A percentile compares a stretch with the other conserved stretches of the same genome.
These are phyloP conservation scores for Cucumis cinereus DNA, from an alignment of 306 rosid species.

Conservation along the genomic window DNA sequence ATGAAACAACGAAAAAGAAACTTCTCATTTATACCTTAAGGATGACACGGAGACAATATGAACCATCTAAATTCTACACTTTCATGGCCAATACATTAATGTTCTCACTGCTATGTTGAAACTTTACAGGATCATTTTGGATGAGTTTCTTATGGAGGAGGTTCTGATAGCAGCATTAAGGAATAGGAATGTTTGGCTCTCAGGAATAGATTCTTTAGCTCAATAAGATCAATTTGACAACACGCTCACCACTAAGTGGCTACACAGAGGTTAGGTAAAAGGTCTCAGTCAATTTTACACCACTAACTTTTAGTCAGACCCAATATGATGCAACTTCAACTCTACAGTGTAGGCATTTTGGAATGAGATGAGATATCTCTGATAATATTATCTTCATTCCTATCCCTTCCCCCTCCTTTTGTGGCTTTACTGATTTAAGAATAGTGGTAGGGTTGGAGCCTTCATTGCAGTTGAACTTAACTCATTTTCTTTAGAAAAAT, in stretches of 20 bases:
- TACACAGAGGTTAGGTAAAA: constrained; percentile 16
- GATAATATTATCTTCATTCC: constrained; percentile 1
- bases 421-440: background rate
- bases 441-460: constrained; percentile 1
- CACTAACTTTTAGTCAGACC: constrained; percentile 30
- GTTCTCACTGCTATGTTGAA: background rate
- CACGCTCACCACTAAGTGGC: constrained; percentile 25
- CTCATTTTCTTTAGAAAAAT: background rate
- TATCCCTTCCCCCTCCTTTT: background rate
- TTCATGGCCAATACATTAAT: background rate
- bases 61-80: background rate
- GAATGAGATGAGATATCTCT: background rate
- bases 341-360: constrained; percentile 10
- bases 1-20: background rate
- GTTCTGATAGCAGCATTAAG: background rate
- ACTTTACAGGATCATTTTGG: background rate
- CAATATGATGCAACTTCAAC: constrained; percentile 32
- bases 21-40: background rate
- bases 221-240: constrained; percentile 23
- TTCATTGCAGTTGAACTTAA: background rate
- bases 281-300: constrained; percentile 41
- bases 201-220: constrained; percentile 31
- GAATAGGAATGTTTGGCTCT: background rate
- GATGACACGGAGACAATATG: background rate
- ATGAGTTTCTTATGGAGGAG: background rate